Evolutionary conservation across 2,329 filamentous ascomycete genomes (phyloP).

Genomic region (Sporothrix globosa): DNA sequence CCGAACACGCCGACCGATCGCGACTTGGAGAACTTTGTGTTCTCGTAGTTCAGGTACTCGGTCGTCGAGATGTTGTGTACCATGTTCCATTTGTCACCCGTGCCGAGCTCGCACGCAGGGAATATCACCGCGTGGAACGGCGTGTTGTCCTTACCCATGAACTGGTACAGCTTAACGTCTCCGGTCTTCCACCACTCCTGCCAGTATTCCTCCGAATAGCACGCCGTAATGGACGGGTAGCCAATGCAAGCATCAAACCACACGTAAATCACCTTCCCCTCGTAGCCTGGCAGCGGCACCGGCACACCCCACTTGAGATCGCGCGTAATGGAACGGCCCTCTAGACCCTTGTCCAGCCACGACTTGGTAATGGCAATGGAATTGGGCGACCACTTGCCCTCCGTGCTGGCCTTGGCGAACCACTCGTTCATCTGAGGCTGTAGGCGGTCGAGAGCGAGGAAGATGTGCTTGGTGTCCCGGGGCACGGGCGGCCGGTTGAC

Average conservation of each 20-base stretch:
- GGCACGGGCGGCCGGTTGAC: conserved; percentile 78
- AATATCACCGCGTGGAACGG: conserved; percentile 86
- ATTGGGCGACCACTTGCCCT: conserved; percentile 77
- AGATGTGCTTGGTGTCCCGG: conserved; percentile 86
- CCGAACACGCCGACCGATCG: conserved; percentile 89
- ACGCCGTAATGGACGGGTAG: conserved; percentile 92
- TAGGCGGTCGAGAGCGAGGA: conserved; percentile 82
- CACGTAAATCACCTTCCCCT: conserved; percentile 80
- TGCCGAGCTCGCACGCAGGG: conserved; percentile 83
- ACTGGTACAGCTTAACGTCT: conserved; percentile 86
- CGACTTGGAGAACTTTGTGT: conserved; percentile 91
- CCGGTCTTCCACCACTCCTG: conserved; percentile 94
- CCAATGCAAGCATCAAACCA: conserved; percentile 79
- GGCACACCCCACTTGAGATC: conserved; percentile 87
- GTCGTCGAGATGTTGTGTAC: conserved; percentile 86
- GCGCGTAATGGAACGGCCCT: conserved; percentile 85
- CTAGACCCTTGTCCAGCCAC: conserved; percentile 82
- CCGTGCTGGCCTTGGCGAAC: conserved; percentile 71
- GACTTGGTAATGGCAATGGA: conserved; percentile 75
- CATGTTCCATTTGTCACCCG: conserved; percentile 84
- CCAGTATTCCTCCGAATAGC: conserved; percentile 75
- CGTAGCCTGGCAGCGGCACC: conserved; percentile 57
- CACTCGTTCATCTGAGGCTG: conserved; percentile 77
- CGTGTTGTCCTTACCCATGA: conserved; percentile 90
- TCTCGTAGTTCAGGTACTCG: conserved; percentile 87